Conservation (phyloP, 2,329 filamentous ascomycete genomes). For the Cladophialophora exuberans region DNA sequence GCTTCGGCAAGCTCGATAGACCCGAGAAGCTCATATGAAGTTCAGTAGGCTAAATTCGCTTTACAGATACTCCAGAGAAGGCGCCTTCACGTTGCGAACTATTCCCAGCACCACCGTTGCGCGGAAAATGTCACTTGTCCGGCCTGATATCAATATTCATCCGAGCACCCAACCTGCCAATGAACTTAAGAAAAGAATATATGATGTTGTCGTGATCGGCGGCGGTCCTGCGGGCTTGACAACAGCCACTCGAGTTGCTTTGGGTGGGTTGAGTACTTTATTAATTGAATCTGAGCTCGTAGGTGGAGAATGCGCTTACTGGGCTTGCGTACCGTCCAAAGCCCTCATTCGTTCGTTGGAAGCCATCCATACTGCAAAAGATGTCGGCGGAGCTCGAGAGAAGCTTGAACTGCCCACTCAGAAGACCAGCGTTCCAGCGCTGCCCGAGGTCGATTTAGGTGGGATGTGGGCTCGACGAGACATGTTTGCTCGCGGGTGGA, state of each 20-base stretch:
- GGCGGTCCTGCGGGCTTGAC: background rate
- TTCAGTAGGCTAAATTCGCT: too few relatives aligned
- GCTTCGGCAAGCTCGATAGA: too few relatives aligned
- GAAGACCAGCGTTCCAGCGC: background rate
- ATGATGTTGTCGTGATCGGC: background rate
- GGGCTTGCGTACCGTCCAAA: constrained; percentile 25
- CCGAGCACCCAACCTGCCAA: background rate
- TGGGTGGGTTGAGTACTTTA: background rate
- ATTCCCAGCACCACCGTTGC: too few relatives aligned
- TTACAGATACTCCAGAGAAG: too few relatives aligned
- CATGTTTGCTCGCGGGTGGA: constrained; percentile 15
- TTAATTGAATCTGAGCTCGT: constrained; percentile 20
- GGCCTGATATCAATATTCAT: background rate
- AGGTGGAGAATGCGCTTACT: constrained; percentile 21
- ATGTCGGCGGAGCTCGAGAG: constrained; percentile 13
- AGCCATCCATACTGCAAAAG: constrained; percentile 9
- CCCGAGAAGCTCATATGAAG: too few relatives aligned
- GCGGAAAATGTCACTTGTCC: background rate
- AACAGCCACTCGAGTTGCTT: background rate
- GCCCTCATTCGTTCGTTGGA: constrained; percentile 5
- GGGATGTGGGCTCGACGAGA: constrained; percentile 16
- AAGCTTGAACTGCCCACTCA: background rate
- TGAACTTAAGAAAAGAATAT: background rate
- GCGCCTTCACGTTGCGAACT: too few relatives aligned
- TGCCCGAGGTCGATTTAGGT: constrained; percentile 12